Base-by-base conservation (phyloP, 805 yeast species). In the Candida pseudofarinosa region DNA sequence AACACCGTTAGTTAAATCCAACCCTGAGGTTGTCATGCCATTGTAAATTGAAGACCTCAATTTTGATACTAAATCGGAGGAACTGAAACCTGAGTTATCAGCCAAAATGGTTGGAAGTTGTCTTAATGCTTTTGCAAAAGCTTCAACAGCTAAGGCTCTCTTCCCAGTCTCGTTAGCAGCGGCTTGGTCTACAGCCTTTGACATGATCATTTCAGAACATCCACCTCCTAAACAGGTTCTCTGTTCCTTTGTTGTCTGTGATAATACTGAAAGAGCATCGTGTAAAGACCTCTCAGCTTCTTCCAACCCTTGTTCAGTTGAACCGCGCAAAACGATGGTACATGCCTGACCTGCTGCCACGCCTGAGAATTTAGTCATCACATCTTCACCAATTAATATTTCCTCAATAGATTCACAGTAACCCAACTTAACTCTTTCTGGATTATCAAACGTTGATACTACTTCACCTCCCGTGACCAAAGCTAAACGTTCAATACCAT, bases 381-480 rank as follows among this genome's bases (percentile, higher is more conserved):
- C 71, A 56, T 88, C 95, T 59, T 93, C 98, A 46, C 98, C 99
- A 60, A 93, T 86, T 50, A 89, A 79, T 33, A 91, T 72, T 67
- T 93, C 99, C 66, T 91, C 97, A 55, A 93, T 88, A 18, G 74
- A 55, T 35, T 89, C 93, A 74, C 98, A 91, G 60, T 81, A 77
- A 37, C 99, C 99, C 40, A 90, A 69, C 61, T 80, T 84, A 44
- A 87, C 96, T 43, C 77, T 77, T 42, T 86, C 95, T 19, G 98
- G 96, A 52, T 83, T 76, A 60, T 93, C 99, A 62, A 93, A 93
- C 1, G 98, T 91, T 5, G 98, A 89, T 1, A 83, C 96, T 41
- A 93, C 97, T 73, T 93, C 98, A 60, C 97, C 99, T 40, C 99
- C 99, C 10, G 98, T 90, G 26, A 89, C 99, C 33, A 91, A 73